A percentile compares a stretch with the other conserved stretches of the same genome.
Conservation (phyloP, 495 filamentous ascomycete species). For the Penicillium soppii region DNA sequence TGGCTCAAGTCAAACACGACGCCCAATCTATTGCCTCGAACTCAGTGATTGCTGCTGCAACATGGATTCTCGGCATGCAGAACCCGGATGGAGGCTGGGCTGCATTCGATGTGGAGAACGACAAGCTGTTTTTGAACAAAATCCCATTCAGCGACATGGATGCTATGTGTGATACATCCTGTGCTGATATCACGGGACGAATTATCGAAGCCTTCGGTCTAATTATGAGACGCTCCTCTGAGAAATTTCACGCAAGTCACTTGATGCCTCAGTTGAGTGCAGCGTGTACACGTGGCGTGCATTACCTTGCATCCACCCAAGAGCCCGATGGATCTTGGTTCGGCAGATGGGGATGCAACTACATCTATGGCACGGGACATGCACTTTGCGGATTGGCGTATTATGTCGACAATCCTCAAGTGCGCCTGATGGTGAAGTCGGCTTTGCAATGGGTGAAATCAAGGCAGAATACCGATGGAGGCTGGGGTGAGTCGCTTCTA, state of each 20-base stretch:
- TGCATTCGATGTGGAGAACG: slow-evolving; percentile 40
- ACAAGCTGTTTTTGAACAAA: slow-evolving; percentile 38
- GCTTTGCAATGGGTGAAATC: slow-evolving; percentile 26
- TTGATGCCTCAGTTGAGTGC: slow-evolving; percentile 26
- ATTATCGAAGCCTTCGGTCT: slow-evolving; percentile 41
- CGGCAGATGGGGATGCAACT: slow-evolving; percentile 41
- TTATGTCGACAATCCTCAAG: background rate
- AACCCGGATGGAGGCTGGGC: slow-evolving; percentile 46
- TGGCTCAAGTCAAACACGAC: slow-evolving; percentile 33
- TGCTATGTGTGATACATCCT: slow-evolving; percentile 32
- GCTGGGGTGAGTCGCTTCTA: slow-evolving; percentile 34
- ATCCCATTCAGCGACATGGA: slow-evolving; percentile 48
- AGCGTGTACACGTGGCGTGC: slow-evolving; percentile 44
- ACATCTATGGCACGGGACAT: slow-evolving; percentile 37
- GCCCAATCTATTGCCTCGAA: background rate
- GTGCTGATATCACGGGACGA: slow-evolving; percentile 37
- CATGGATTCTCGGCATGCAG: slow-evolving; percentile 47
- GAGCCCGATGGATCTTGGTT: slow-evolving; percentile 32
- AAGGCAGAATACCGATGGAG: slow-evolving; percentile 33
- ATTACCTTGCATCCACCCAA: slow-evolving; percentile 22
- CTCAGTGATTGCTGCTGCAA: slow-evolving; percentile 14
- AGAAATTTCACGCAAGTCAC: background rate
- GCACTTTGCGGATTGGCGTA: slow-evolving; percentile 29
- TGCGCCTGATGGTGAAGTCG: slow-evolving; percentile 5
- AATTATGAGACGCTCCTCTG: slow-evolving; percentile 9